Conservation (phyloP, 2,329 filamentous ascomycete genomes). For the Colletotrichum nymphaeae region DNA sequence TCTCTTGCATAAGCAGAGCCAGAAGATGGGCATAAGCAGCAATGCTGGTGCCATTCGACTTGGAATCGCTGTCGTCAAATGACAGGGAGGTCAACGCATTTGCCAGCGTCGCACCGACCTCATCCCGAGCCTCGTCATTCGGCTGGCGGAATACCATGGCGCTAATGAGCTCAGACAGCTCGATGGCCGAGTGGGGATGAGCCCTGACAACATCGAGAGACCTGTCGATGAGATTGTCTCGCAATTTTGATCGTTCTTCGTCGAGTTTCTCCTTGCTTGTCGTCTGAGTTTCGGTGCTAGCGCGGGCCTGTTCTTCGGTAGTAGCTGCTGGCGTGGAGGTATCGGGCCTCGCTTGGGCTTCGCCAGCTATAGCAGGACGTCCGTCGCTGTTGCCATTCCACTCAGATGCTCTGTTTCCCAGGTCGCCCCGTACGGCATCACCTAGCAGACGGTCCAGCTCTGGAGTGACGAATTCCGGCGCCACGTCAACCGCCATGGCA, state of each 20-base stretch:
- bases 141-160: conserved; percentile 73
- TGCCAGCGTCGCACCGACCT: conserved; percentile 85
- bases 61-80: conserved; percentile 71
- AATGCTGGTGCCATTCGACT: conserved; percentile 72
- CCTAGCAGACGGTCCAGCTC: conserved; percentile 41
- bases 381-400: conserved; percentile 39
- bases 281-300: conserved; percentile 15
- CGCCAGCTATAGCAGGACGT: conserved; percentile 6
- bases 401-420: conserved; percentile 40
- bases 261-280: conserved; percentile 84
- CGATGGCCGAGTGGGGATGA: conserved; percentile 89
- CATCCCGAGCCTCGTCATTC: conserved; percentile 68
- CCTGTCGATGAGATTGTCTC: conserved; percentile 84
- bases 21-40: conserved; percentile 93
- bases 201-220: conserved; percentile 90
- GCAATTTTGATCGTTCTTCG: conserved; percentile 76
- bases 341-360: conserved; percentile 11
- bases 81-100: conserved; percentile 82
- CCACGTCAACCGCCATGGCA: conserved; percentile 47
- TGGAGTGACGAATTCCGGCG: conserved; percentile 37
- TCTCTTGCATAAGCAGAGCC: conserved; percentile 87
- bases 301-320: conserved; percentile 40
- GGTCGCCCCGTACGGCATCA: conserved; percentile 39
- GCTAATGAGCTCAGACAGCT: conserved; percentile 87
- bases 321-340: conserved; percentile 39